Evolutionary conservation across 208 protist species (phyloP), one percentile per base, ranked within the genome.

Genomic region (Leishmania mexicana): DNA sequence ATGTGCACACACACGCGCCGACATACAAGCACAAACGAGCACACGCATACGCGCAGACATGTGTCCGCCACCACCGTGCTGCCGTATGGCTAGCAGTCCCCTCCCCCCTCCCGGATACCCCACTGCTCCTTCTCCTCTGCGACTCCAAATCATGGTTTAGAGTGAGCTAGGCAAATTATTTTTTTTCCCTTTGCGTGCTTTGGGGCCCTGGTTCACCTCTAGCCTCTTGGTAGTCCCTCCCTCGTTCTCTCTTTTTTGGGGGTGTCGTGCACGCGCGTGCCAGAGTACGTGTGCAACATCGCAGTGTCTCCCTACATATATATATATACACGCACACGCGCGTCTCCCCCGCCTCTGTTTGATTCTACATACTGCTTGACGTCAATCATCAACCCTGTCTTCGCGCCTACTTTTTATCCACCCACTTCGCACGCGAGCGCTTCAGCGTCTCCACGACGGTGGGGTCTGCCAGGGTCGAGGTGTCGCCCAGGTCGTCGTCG

Each of bases 381-480:
- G 21, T 38, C n/a, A 5, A n/a, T 21, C 40, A 47, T 71, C 31
- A 40, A 40, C 11, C 8, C 24, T 57, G 8, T 40, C n/a, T 67
- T n/a, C 24, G 19, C 53, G 13, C 13, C 54, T 51, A 99, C 93
- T 28, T 98, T 97, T 72, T 94, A 85, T 99, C 98, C n/a, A 93
- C 93, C 76, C 98, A 88, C 19, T 75, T 76, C 5, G 83, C 77
- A 76, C 98, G 97, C 28, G 84, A 76, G n/a, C 96, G 95, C 19
- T 99, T 84, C 28, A 97, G 96, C 64, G 87, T 92, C 83, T 99
- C 98, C 28, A 99, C 87, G 76, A 99, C 92, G 10, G 77, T 71
- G 40, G 95, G 96, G 70, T 99, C 96, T 2, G 92, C 87, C n/a
- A 99, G 86, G 13, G 98, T 99, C 51, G 89, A 93, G 24, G 88